These are phyloP conservation scores for Halophytophthora batemanensis DNA, from an alignment of 352 stramenopile genomes.

Conservation along the genomic window DNA sequence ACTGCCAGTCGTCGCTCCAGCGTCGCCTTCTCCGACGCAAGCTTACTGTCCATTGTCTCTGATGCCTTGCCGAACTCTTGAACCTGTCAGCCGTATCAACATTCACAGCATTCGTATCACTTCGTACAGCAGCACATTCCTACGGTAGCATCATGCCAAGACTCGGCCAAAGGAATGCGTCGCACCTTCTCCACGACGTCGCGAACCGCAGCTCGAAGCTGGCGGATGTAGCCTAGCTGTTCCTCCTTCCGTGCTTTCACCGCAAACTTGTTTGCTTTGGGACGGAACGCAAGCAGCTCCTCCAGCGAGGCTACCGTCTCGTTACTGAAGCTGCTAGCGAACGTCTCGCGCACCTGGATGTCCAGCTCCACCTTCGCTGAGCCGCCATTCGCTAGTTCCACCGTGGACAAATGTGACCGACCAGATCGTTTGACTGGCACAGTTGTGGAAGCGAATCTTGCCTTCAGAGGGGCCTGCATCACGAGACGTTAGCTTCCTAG, in stretches of 20 bases:
- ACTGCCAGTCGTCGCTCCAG: constrained; percentile 34
- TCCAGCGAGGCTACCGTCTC: constrained; percentile 42
- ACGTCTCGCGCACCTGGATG: constrained; percentile 32
- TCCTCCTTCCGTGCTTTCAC: constrained; percentile 58
- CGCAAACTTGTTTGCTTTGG: constrained; percentile 72
- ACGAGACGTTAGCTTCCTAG: too few species aligned
- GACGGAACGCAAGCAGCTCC: constrained; percentile 46
- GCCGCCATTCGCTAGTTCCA: not conserved
- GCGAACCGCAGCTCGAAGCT: constrained; percentile 44
- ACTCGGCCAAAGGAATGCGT: not conserved
- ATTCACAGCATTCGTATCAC: constrained; percentile 3
- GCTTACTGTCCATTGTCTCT: constrained; percentile 31
- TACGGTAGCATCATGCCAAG: not conserved
- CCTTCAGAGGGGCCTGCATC: too few species aligned
- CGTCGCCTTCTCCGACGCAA: constrained; percentile 27
- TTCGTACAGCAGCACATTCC: not conserved
- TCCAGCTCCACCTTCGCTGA: constrained; percentile 8
- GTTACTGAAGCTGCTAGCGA: constrained; percentile 28
- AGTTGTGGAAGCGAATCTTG: too few species aligned
- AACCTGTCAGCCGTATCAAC: constrained; percentile 20
- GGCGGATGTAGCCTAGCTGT: constrained; percentile 48
- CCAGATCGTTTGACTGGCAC: too few species aligned
- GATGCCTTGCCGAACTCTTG: constrained; percentile 29
- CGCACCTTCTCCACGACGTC: constrained; percentile 34
- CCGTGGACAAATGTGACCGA: not conserved